phyloP scores from a whole-genome alignment of 768 basidiomycete genomes.

The Holtermanniella nyarrowii region DNA sequence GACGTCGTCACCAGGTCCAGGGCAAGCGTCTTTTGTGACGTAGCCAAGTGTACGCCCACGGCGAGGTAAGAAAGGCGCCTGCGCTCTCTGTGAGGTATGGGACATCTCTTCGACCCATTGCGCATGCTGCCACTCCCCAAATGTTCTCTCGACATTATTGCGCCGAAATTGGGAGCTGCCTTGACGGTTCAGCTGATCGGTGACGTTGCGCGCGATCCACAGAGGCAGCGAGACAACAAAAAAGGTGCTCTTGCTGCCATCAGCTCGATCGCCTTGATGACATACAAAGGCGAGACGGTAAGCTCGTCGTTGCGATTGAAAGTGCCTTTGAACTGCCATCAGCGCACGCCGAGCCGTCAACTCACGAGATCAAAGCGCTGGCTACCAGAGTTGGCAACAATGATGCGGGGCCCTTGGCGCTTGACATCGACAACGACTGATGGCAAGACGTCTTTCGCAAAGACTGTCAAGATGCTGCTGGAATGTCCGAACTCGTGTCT shows the following conservation, averaged over 20 bases:
- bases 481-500: constrained; percentile 44
- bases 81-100: no score
- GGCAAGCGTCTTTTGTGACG: constrained; percentile 26
- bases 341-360: constrained; percentile 1
- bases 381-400: constrained; percentile 38
- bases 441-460: constrained; percentile 46
- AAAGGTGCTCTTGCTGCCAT: not conserved
- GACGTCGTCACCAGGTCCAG: constrained; percentile 35
- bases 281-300: constrained; percentile 57
- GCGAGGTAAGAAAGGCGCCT: constrained; percentile 3
- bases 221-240: not conserved
- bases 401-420: constrained; percentile 19
- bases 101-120: constrained; percentile 20
- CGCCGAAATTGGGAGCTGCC: constrained; percentile 24
- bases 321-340: constrained; percentile 45
- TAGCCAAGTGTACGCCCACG: constrained; percentile 16
- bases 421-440: constrained; percentile 46
- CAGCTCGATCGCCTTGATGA: not conserved
- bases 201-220: constrained; percentile 4
- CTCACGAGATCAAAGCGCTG: constrained; percentile 42
- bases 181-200: constrained; percentile 24
- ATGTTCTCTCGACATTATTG: not conserved
- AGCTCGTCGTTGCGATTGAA: constrained; percentile 76
- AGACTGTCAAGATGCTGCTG: constrained; percentile 31
- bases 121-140: constrained; percentile 7